These are phyloP conservation scores for Clarireedia sp. DNA, from an alignment of 2,329 filamentous ascomycete genomes.

Conservation along the genomic window DNA sequence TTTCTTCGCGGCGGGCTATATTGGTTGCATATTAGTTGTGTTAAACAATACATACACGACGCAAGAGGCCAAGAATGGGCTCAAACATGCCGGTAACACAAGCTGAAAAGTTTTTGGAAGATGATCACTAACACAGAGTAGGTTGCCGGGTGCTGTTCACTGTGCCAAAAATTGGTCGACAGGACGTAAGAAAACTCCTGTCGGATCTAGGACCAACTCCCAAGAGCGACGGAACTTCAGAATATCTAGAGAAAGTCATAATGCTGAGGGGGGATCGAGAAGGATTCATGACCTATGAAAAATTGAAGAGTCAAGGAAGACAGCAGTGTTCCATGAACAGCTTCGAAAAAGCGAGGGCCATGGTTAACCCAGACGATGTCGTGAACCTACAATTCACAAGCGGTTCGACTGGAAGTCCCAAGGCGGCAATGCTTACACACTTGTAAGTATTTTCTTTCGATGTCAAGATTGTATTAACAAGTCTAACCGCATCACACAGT, in stretches of 20 bases:
- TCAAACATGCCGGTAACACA: slow-evolving; percentile 60
- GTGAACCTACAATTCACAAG: slow-evolving; percentile 70
- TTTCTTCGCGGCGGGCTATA: slow-evolving; percentile 22
- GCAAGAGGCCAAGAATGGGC: slow-evolving; percentile 48
- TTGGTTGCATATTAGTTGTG: slow-evolving; percentile 65
- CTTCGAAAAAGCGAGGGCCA: slow-evolving; percentile 45
- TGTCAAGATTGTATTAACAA: neutral
- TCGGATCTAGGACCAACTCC: slow-evolving; percentile 37
- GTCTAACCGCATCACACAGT: slow-evolving; percentile 7
- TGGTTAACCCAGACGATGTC: slow-evolving; percentile 56
- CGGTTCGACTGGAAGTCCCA: slow-evolving; percentile 66
- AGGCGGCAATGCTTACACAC: slow-evolving; percentile 64
- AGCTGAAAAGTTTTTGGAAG: slow-evolving; percentile 53
- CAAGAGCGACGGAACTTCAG: slow-evolving; percentile 34
- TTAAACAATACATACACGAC: slow-evolving; percentile 77
- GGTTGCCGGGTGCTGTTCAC: slow-evolving; percentile 69
- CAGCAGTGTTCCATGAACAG: slow-evolving; percentile 39
- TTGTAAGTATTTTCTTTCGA: slow-evolving; percentile 14
- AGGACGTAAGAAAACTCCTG: slow-evolving; percentile 56
- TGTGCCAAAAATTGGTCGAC: slow-evolving; percentile 57
- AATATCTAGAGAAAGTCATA: slow-evolving; percentile 41
- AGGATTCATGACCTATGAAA: slow-evolving; percentile 51
- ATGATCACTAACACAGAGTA: slow-evolving; percentile 31
- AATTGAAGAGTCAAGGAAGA: slow-evolving; percentile 44
- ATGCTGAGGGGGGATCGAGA: slow-evolving; percentile 50